Evolutionary conservation across 2,329 filamentous ascomycete species (phyloP), one percentile per base, ranked within the genome.

Genomic region (Venturia aucupariae): DNA sequence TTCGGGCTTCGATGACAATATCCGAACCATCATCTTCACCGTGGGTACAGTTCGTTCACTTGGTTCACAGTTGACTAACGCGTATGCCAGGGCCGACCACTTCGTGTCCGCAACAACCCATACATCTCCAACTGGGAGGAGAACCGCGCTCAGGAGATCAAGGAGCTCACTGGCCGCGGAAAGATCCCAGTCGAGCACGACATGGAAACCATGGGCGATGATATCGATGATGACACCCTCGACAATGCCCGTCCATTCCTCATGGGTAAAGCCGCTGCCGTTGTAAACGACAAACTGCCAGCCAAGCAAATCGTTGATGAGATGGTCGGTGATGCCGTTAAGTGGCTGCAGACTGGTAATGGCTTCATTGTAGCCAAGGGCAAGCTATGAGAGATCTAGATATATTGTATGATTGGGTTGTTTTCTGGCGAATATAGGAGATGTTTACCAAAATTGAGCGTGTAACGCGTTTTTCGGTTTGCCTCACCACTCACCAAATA

Each of bases 71-170:
- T 48, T 27, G 27, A 42, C 44, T 61, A 60, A 42, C 38, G 17
- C 22, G 8, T 32, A 19, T 19, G 19, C 39, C 66, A 81, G 75
- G 94, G 94, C 64, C 90, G 94, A 65, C 94, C 94, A 42, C 83
- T 99, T 74, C 90, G 94, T 70, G 94, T 99, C 66, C 88, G 92
- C 75, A 94, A 85, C 75, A 99, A 97, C 81, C 78, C 88, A 7
- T 99, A 99, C 79, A 97, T 99, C 73, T 77, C 86, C 74, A 90
- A 96, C 82, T 99, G 94, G 94, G 93, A 99, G 80, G 88, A 88
- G 72, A 94, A 97, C 82, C 90, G 94, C 70, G 81, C 84, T 69
- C 80, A 84, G 46, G 94, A 99, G 82, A 96, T 99, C 78, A 95
- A 92, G 83, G 85, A 95, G 73, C 85, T 99, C 64, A 95, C 92